Conservation (phyloP, 495 filamentous ascomycete genomes). For the Aspergillus ellipticus region DNA sequence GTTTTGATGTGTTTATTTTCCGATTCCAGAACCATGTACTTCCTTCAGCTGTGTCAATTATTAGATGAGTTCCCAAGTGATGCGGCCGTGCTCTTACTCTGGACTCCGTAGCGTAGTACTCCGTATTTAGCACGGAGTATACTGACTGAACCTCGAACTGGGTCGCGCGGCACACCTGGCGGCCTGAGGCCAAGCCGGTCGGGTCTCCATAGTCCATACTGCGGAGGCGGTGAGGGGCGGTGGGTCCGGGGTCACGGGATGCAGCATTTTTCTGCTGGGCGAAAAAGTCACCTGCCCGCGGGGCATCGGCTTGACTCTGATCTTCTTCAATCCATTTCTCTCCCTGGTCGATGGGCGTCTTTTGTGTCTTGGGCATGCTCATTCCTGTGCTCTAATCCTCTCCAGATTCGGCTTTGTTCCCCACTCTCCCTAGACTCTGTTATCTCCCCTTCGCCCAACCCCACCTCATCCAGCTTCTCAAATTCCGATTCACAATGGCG, state of each 20-base stretch:
- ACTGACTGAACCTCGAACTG: too few relatives aligned
- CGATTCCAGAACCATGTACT: conserved; percentile 6
- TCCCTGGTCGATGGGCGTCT: conserved; percentile 8
- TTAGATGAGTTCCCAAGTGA: conserved; percentile 6
- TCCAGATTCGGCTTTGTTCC: not conserved
- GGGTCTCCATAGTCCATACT: conserved; percentile 4
- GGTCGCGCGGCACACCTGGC: too few relatives aligned
- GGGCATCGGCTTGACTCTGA: conserved; percentile 14
- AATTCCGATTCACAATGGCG: conserved; percentile 49
- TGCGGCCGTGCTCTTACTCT: too few relatives aligned
- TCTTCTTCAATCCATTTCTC: conserved; percentile 10
- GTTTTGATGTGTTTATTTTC: conserved; percentile 7
- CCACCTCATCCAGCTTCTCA: not conserved
- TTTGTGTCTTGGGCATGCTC: not conserved
- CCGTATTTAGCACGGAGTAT: too few relatives aligned
- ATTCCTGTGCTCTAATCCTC: not conserved
- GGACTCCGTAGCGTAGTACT: conserved; percentile 3
- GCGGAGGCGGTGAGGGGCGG: conserved; percentile 23
- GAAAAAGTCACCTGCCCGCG: conserved; percentile 27
- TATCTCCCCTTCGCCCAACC: not conserved
- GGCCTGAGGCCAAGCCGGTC: not conserved
- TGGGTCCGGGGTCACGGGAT: conserved; percentile 31
- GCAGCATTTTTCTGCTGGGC: conserved; percentile 23
- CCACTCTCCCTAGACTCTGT: not conserved
- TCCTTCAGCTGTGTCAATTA: conserved; percentile 7